Base-by-base conservation (phyloP, 2,329 filamentous ascomycete species). In the Fusarium phyllophilum region DNA sequence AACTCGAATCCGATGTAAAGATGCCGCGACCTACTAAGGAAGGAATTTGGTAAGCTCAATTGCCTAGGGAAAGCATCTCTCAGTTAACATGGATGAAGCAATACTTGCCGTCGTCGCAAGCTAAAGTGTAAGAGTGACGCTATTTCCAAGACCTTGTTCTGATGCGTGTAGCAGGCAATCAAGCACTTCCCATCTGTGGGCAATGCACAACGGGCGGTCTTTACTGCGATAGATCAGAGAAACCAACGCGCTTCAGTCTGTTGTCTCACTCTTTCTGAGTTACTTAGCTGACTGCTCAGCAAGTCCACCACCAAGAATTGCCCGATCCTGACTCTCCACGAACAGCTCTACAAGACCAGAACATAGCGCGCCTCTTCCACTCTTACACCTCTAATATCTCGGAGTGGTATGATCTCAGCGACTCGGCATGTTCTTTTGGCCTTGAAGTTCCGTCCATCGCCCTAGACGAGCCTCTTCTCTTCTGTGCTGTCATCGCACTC, bases 391-490 rank as follows among this genome's bases (percentile, higher is more conserved):
- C 71, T 3, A 62, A 77, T 42, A 75, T 86, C 24, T 84, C 85
- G 3, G 75, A 78, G 5, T 87, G 85, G 85, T 87, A 86, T 71
- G 85, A 87, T 57, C 80, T 87, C 13, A 85, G 83, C 51, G 85
- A 87, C 62, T 63, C 77, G 2, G 58, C 73, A 5, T 77, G 74
- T 2, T 72, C 78, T 8, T 87, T 87, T 39, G 78, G 75, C 11
- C 80, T 75, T 8, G 45, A 75, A 1, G 81, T 87, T 1, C 82
- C 85, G 1, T 58, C 70, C 10, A 64, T 80, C 14, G 83, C 85
- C 2, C 75, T 86, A 15, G 78, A 82, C 4, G 83, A 81, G 41
- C 76, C 83, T 3, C 77, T 87, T 1, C 77, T 87, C 5, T 84
- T 87, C 72, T 82, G 80, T 51, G 84, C 85, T 3, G 75, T 85